Conservation (phyloP, 352 stramenopile genomes). For the Aphanomyces euteiches region DNA sequence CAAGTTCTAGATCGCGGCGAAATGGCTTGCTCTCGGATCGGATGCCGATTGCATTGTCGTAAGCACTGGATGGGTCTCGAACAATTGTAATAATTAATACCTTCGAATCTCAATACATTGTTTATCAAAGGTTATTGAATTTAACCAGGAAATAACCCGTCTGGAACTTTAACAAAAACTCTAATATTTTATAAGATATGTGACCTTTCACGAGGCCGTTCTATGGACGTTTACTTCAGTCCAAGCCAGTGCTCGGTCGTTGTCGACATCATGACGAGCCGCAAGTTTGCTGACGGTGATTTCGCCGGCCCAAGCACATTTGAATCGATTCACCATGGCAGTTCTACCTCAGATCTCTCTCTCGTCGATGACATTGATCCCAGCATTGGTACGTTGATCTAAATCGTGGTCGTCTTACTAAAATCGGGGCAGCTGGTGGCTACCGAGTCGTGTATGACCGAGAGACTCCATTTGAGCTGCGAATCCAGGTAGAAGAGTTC, state of each 20-base stretch:
- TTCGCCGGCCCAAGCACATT: constrained; percentile 20
- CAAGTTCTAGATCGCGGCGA: neutral
- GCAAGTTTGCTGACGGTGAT: constrained; percentile 22
- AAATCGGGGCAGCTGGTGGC: constrained; percentile 46
- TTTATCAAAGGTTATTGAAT: constrained; percentile 1
- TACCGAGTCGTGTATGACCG: constrained; percentile 89
- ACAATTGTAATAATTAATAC: neutral
- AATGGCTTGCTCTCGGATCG: constrained; percentile 6
- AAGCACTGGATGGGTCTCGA: constrained; percentile 3
- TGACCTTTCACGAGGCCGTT: constrained; percentile 19
- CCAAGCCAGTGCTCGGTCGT: no score
- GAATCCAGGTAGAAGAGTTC: constrained; percentile 62
- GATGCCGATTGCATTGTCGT: neutral
- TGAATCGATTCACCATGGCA: constrained; percentile 27
- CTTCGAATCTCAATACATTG: neutral
- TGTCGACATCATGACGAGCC: no score
- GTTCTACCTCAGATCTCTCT: constrained; percentile 22
- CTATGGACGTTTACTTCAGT: no score
- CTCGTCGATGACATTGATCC: constrained; percentile 67
- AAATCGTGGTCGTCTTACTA: constrained; percentile 2
- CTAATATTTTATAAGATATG: constrained; percentile 21
- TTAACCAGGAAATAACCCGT: neutral
- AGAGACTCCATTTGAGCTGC: constrained; percentile 87
- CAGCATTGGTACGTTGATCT: constrained; percentile 51
- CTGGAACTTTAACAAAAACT: no score